Evolutionary conservation across 176 grass and related monocot genomes (phyloP), one percentile per base, ranked within the genome.

Genomic region (Oryza australiensis): DNA sequence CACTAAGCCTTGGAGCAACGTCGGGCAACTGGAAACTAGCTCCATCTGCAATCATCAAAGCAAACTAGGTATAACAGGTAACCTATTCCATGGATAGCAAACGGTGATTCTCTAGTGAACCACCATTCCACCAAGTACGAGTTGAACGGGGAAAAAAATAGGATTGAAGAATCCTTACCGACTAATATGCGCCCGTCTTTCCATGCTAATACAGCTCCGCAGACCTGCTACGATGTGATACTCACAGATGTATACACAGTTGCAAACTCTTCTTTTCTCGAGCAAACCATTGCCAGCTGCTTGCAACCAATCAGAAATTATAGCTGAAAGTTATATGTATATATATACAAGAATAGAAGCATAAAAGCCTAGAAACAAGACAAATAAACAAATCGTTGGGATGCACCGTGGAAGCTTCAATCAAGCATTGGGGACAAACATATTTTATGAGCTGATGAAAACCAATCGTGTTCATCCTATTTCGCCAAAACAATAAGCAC

Each of bases 401-500:
- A 28, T 29, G 46, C 3, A 64, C 26, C 23, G 29, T 37, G 9
- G 26, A 77, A 9, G 13, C 13, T 28, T 46, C 43, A 46, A n/a
- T 51, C 2, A 51, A 51, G 4, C 15, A 53, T 53, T 53, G 12
- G 51, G 72, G n/a, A 79, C 33, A 20, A 8, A 30, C 45, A n/a
- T 45, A 53, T 41, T 70, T 70, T 62, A 77, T 43, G 45, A 73
- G 72, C 43, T 41, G 42, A 64, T 80, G 23, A 27, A 66, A 53
- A 64, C 23, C 27, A 29, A 75, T 1, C 15, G 49, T 34, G 18
- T 51, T 71, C 34, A 71, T 70, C 46, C 46, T 20, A 80, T 10
- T 38, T 40, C 23, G 29, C 12, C 0, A 46, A 70, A 70, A 70
- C 23, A 53, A 57, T 80, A 80, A 38, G 43, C 11, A 4, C 43